Evolutionary conservation across 257 asterid species (phyloP).

Genomic region (Prunella vulgaris): DNA sequence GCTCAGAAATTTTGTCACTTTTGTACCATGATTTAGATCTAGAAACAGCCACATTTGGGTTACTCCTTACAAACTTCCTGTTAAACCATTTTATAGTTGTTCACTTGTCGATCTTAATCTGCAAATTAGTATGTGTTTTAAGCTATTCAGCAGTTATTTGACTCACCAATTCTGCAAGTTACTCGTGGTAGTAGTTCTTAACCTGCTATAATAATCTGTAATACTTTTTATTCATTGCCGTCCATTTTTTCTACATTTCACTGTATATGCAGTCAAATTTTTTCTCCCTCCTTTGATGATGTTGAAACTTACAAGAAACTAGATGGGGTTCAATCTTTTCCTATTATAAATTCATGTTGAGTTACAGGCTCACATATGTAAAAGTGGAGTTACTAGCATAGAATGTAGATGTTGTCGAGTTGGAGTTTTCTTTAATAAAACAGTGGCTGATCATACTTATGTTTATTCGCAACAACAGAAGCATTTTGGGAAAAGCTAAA

Average conservation of each 20-base stretch:
- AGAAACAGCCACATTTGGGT: background rate
- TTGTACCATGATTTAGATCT: background rate
- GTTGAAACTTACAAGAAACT: background rate
- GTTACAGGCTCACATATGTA: background rate
- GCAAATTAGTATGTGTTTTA: background rate
- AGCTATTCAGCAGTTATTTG: background rate
- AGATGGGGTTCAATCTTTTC: background rate
- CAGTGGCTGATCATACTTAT: conserved; percentile 20
- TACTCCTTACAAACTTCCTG: background rate
- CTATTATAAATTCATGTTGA: background rate
- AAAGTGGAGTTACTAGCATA: conserved; percentile 5
- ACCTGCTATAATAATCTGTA: background rate
- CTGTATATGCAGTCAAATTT: background rate
- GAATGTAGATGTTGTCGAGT: conserved; percentile 2
- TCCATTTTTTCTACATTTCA: background rate
- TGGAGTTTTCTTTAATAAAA: conserved; percentile 3
- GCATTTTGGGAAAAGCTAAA: conserved; percentile 73
- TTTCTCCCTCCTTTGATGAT: background rate
- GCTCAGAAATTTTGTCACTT: background rate
- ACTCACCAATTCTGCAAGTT: background rate
- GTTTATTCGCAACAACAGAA: conserved; percentile 39
- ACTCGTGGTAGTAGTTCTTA: background rate
- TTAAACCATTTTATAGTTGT: background rate
- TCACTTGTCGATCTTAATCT: background rate
- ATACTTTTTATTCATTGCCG: conserved; percentile 2